phyloP scores from a whole-genome alignment of 2,329 filamentous ascomycete genomes.

The Aspergillus proliferans region DNA sequence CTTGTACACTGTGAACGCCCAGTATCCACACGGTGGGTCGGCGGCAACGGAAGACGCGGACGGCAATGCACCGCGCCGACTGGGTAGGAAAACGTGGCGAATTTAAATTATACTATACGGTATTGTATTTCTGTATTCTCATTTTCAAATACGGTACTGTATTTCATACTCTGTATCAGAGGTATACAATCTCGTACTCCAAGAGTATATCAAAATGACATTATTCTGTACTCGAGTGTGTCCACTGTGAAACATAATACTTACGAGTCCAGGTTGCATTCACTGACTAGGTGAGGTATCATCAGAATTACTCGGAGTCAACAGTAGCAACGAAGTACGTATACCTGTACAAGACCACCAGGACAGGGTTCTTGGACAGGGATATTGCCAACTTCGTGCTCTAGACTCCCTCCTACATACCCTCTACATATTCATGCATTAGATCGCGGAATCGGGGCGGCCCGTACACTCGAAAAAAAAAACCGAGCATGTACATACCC shows the following conservation, averaged over 20 bases:
- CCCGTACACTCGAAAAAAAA: constrained; percentile 8
- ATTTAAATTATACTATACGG: constrained; percentile 5
- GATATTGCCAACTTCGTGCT: no score
- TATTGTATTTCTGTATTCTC: constrained; percentile 1
- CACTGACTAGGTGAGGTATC: neutral
- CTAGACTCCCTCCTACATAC: no score
- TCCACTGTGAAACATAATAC: neutral
- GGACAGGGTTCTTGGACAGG: no score
- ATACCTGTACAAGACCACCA: constrained; percentile 4
- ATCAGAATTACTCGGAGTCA: neutral
- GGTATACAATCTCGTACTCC: neutral
- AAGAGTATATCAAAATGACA: neutral
- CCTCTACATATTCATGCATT: constrained; percentile 15
- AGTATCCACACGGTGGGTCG: constrained; percentile 14
- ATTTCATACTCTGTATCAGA: no score
- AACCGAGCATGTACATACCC: constrained; percentile 15
- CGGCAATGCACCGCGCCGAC: constrained; percentile 29
- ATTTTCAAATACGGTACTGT: neutral
- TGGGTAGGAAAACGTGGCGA: constrained; percentile 27
- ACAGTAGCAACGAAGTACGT: neutral
- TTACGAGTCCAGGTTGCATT: neutral
- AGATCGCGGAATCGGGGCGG: constrained; percentile 26
- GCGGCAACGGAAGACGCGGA: constrained; percentile 29
- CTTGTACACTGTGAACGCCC: neutral
- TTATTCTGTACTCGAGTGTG: neutral